Evolutionary conservation across 345 rosid species (phyloP), one percentile per base, ranked within the genome.

Genomic region (Mallotus nudiflorus): DNA sequence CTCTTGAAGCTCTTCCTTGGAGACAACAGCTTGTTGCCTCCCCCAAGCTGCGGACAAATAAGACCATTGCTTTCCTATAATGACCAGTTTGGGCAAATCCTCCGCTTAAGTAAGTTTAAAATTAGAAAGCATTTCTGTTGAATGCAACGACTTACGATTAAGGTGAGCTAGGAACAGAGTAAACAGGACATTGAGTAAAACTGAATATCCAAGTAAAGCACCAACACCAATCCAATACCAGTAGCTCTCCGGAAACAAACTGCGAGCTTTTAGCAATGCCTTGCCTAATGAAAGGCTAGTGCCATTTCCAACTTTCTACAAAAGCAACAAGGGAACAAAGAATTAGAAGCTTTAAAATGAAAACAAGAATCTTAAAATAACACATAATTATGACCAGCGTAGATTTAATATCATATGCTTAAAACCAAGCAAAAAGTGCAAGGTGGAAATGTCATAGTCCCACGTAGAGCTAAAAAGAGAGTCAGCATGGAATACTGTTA

Each of bases 191-290:
- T 95, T 95, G 72, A 95, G 76, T 42, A 95, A 56, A 75, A 92
- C 39, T 27, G 96, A 83, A 72, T 90, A 95, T 83, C 99, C 99
- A 56, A 95, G 78, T 86, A 92, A 81, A 62, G 97, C 99, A 68
- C 86, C 97, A 60, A 92, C 71, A 55, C 99, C 99, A 24, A 95
- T 90, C 99, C 99, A 95, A 81, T 95, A 95, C 97, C 97, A 92
- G 85, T 92, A 92, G 80, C 80, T 86, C 81, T 84, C 90, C 65
- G 89, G 73, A 84, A 89, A 89, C 75, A 91, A 86, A 78, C 96
- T 82, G 63, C 92, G 91, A 69, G 85, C 85, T 82, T 70, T 80
- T 66, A 95, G 74, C 61, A 90, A 40, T 67, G 88, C 88, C 78
- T 85, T 79, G 19, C 97, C 99, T 56, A 95, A 71, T 57, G 92